Conservation (phyloP, 2,329 filamentous ascomycete species). For the Lachnellula occidentalis region DNA sequence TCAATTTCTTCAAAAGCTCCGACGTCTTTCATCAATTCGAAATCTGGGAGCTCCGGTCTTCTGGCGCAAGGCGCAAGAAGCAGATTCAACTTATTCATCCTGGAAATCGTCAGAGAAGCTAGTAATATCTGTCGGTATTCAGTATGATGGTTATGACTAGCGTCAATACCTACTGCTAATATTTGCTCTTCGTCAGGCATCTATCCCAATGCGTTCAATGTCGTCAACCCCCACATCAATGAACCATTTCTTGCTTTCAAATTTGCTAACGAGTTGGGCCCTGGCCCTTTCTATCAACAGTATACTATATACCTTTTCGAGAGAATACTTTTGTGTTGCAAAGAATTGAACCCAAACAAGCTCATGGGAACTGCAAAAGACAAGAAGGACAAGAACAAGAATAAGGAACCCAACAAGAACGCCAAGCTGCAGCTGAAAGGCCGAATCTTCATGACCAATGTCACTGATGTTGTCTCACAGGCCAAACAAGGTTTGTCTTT, state of each 20-base stretch:
- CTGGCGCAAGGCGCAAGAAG: slow-evolving; percentile 20
- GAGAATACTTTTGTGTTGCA: slow-evolving; percentile 92
- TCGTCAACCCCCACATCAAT: slow-evolving; percentile 7
- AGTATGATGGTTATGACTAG: slow-evolving; percentile 7
- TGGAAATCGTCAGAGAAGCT: not conserved
- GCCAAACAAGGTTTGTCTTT: slow-evolving; percentile 70
- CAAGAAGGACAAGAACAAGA: slow-evolving; percentile 74
- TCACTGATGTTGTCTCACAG: slow-evolving; percentile 86
- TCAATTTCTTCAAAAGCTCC: slow-evolving; percentile 10
- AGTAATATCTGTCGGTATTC: not conserved
- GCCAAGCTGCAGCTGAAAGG: slow-evolving; percentile 89
- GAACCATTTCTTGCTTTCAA: slow-evolving; percentile 13
- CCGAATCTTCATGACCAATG: slow-evolving; percentile 98
- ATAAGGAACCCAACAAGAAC: slow-evolving; percentile 59
- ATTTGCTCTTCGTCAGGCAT: slow-evolving; percentile 6
- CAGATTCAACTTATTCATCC: not conserved
- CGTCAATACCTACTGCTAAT: slow-evolving; percentile 1
- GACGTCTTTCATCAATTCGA: slow-evolving; percentile 12
- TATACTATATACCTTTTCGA: slow-evolving; percentile 98
- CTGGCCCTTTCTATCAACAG: slow-evolving; percentile 39
- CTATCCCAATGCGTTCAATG: slow-evolving; percentile 12
- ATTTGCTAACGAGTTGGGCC: slow-evolving; percentile 23
- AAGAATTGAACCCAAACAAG: slow-evolving; percentile 83
- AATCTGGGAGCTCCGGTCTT: slow-evolving; percentile 2
- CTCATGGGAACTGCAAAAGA: slow-evolving; percentile 61